A percentile compares a stretch with the other conserved stretches of the same genome.
Evolutionary conservation across 257 asterid genomes (phyloP).

Genomic region (Solanum habrochaites): DNA sequence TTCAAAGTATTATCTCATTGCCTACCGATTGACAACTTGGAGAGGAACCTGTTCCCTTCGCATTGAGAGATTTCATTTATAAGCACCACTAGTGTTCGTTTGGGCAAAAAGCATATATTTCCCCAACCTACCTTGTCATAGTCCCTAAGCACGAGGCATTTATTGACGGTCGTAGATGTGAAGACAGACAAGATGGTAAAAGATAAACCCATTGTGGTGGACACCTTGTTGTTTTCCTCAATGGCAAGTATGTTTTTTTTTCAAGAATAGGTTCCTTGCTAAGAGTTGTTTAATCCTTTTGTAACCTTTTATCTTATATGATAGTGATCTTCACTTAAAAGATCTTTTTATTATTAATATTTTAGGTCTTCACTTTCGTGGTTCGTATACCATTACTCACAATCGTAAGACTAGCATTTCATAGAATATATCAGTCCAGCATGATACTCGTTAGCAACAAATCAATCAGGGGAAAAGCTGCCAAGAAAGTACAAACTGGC

Average conservation of each 20-base stretch:
- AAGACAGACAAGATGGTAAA: too few relatives aligned
- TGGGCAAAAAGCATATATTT: slow-evolving; percentile 24
- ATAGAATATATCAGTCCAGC: neutral
- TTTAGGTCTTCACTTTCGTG: neutral
- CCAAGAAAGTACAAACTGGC: too few relatives aligned
- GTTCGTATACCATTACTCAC: neutral
- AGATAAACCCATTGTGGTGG: slow-evolving; percentile 21
- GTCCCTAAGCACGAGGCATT: slow-evolving; percentile 38
- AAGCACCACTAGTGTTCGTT: slow-evolving; percentile 22
- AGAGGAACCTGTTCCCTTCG: slow-evolving; percentile 24
- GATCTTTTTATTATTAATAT: neutral
- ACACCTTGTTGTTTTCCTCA: slow-evolving; percentile 34
- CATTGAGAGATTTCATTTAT: slow-evolving; percentile 20
- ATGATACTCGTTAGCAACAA: too few relatives aligned
- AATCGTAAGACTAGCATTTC: neutral
- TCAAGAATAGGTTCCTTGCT: neutral
- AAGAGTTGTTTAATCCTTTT: neutral
- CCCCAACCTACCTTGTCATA: slow-evolving; percentile 15
- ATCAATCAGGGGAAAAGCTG: too few relatives aligned
- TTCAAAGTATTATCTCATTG: slow-evolving; percentile 8
- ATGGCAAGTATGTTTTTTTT: too few relatives aligned
- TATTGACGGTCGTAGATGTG: slow-evolving; percentile 31
- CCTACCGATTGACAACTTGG: slow-evolving; percentile 32
- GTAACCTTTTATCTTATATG: neutral
- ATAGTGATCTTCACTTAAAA: neutral